phyloP scores from a whole-genome alignment of 345 rosid genomes.

The Boechera stricta region DNA sequence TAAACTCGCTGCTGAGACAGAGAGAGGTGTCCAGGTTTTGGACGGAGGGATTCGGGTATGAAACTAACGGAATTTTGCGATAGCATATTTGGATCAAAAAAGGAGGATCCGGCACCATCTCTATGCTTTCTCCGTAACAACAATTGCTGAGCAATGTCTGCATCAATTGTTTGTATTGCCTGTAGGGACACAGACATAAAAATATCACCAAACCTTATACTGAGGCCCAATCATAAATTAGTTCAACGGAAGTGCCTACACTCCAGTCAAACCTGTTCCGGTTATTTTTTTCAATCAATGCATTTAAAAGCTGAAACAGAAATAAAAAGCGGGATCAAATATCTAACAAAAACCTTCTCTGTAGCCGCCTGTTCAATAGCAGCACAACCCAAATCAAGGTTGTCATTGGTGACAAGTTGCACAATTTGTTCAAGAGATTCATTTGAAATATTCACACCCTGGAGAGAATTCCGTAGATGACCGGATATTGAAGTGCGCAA shows the following conservation, averaged over 20 bases:
- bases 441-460: conserved; percentile 62
- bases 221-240: conserved; percentile 2
- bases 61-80: conserved; percentile 75
- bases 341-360: conserved; percentile 67
- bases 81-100: conserved; percentile 74
- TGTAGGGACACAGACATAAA: conserved; percentile 36
- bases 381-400: conserved; percentile 99
- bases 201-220: conserved; percentile 7
- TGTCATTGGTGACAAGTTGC: conserved; percentile 95
- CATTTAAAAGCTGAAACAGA: conserved; percentile 8
- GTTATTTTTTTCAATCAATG: background rate
- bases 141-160: conserved; percentile 84
- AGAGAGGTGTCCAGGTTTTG: conserved; percentile 91
- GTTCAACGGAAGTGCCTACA: background rate
- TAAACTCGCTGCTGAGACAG: conserved; percentile 93
- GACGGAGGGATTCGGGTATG: conserved; percentile 91
- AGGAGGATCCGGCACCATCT: conserved; percentile 71
- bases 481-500: conserved; percentile 85
- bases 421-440: conserved; percentile 91
- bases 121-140: conserved; percentile 84
- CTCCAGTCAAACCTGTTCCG: background rate
- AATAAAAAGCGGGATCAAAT: background rate
- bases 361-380: conserved; percentile 97
- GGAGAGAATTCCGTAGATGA: conserved; percentile 81
- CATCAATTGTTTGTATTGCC: conserved; percentile 94